A percentile compares a stretch with the other conserved stretches of the same genome.
phyloP scores from a whole-genome alignment of 306 rosid genomes.

The Bauhinia variegata region DNA sequence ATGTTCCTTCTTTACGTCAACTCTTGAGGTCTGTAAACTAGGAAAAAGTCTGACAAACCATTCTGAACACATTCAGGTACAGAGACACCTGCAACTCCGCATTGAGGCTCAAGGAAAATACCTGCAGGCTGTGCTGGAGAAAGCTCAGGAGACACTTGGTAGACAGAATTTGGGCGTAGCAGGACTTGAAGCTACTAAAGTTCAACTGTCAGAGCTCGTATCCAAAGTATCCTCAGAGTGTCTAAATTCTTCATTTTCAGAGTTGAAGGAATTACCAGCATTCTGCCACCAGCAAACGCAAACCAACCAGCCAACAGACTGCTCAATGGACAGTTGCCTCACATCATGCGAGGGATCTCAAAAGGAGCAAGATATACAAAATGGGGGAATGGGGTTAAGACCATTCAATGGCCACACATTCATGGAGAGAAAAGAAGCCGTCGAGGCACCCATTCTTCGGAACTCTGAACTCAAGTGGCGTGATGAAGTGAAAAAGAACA shows the following conservation, averaged over 20 bases:
- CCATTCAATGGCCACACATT: slow-evolving; percentile 43
- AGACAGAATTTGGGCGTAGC: slow-evolving; percentile 67
- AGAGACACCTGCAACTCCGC: slow-evolving; percentile 86
- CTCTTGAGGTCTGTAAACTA: not conserved
- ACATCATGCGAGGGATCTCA: slow-evolving; percentile 75
- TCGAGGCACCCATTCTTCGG: slow-evolving; percentile 37
- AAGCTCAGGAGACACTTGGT: slow-evolving; percentile 90
- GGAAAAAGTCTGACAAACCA: slow-evolving; percentile 19
- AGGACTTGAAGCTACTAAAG: slow-evolving; percentile 84
- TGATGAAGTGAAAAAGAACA: slow-evolving; percentile 45
- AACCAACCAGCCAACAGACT: slow-evolving; percentile 58
- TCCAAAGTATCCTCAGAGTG: slow-evolving; percentile 87
- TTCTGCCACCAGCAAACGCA: slow-evolving; percentile 51
- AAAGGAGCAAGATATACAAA: slow-evolving; percentile 67
- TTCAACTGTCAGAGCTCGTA: slow-evolving; percentile 84
- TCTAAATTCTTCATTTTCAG: slow-evolving; percentile 69
- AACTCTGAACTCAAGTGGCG: slow-evolving; percentile 43
- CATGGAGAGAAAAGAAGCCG: slow-evolving; percentile 50
- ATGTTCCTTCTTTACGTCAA: slow-evolving; percentile 7
- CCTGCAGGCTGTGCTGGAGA: slow-evolving; percentile 87
- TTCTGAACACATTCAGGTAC: slow-evolving; percentile 63
- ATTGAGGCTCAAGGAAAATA: slow-evolving; percentile 97
- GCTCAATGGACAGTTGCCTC: slow-evolving; percentile 82
- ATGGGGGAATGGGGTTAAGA: slow-evolving; percentile 46
- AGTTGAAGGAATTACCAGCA: slow-evolving; percentile 60